These are phyloP conservation scores for Cladobotryum protrusum DNA, from an alignment of 2,329 filamentous ascomycete genomes.

Conservation along the genomic window DNA sequence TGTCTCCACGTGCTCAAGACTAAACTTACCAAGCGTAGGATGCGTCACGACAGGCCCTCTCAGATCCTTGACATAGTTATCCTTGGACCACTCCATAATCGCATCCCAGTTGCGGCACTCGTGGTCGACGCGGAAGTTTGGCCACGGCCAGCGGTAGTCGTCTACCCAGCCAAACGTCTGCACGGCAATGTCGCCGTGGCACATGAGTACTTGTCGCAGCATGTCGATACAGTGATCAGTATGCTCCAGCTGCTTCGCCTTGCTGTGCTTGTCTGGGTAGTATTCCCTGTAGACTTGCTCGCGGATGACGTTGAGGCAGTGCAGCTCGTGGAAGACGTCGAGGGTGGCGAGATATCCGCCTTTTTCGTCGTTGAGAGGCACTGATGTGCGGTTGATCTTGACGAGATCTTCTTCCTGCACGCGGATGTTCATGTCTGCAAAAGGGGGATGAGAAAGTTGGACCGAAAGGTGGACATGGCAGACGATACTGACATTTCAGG, in stretches of 20 bases:
- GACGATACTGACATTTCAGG: no score
- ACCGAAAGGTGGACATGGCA: no score
- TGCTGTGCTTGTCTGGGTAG: not conserved
- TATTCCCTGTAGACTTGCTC: not conserved
- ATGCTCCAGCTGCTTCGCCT: not conserved
- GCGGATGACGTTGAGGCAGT: not conserved
- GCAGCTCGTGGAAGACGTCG: slow-evolving; percentile 1
- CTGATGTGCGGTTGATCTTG: not conserved
- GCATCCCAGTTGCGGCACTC: not conserved
- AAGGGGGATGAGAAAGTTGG: no score
- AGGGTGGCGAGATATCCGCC: not conserved
- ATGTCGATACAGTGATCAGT: slow-evolving; percentile 10
- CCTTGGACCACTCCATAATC: not conserved
- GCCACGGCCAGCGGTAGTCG: slow-evolving; percentile 1
- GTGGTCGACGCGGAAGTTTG: not conserved
- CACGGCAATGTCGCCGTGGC: slow-evolving; percentile 7
- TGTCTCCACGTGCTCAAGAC: no score
- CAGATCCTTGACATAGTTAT: no score
- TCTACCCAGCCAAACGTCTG: not conserved
- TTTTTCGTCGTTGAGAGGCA: not conserved
- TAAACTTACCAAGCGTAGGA: no score
- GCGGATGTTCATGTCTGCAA: not conserved
- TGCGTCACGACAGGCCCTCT: no score
- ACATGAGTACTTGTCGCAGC: slow-evolving; percentile 12
- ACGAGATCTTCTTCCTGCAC: not conserved